Base-by-base conservation (phyloP, 345 rosid species). In the Bretschneidera sinensis region DNA sequence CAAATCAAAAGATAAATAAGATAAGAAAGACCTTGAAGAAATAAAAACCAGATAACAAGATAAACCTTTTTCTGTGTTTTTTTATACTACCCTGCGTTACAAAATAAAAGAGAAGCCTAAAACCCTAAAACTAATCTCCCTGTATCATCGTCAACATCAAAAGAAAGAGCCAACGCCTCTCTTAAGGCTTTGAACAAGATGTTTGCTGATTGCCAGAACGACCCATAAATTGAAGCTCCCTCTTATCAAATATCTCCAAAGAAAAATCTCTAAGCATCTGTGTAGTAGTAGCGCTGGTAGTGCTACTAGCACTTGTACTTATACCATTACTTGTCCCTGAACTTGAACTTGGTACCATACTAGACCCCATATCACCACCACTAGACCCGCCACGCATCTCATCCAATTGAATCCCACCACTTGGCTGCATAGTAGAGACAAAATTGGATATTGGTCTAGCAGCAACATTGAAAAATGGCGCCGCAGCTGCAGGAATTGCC, bases 201-300 rank as follows among this genome's bases (percentile, higher is more conserved):
- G 75, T 19, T n/a, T 77, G 83, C 48, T 67, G 68, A 54, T 69
- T 54, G 43, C 49, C 71, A 35, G 92, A 68, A 51, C 84, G 76
- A 54, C 70, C 60, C 89, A 81, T 75, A 76, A 85, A 76, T 69
- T 80, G 90, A 23, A 83, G 86, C 75, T 91, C 89, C 56, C 78
- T 81, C 49, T 81, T 81, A 15, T 91, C 89, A 76, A 71, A 81
- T 67, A 83, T 79, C 79, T 85, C 92, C 66, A 85, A 58, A 7
- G 96, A 85, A 63, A 91, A 84, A 63, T 88, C 94, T 60, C 94
- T 73, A 0, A 88, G 85, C 81, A 67, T 83, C 61, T 80, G 84
- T 6, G 91, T 72, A 9, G 79, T 76, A 0, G 51, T 43, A 1
- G 61, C 51, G 2, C 76, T 55, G 0, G 71, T 33, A 4, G 51